Evolutionary conservation across 345 rosid genomes (phyloP), one percentile per base, ranked within the genome.

Genomic region (Linum tenue): DNA sequence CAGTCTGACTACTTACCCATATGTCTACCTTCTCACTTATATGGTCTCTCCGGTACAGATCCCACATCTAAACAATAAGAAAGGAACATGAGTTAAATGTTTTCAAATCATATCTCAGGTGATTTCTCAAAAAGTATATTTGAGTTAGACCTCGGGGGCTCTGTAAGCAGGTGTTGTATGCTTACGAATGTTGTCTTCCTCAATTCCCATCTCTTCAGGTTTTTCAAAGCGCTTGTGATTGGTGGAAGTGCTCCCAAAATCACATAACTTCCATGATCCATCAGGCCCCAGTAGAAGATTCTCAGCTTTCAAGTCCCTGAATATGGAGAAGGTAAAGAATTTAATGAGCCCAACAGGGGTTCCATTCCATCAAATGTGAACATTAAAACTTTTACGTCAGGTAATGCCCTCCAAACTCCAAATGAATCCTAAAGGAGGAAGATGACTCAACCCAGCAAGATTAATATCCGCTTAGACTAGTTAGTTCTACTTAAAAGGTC

Each of bases 131-230:
- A 67, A 62, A 66, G 31, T 65, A 70, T 22, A 70, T 64, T 63
- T 67, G 62, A 69, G 62, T 62, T 68, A 75, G 82, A 95, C 97
- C 99, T 89, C 97, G 42, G 99, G 97, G 55, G 99, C 91, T 82
- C 97, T 89, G 79, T 91, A 95, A 71, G 94, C 83, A 69, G 97
- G 99, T 35, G 99, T 95, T 37, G 97, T 95, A 78, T 89, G 72
- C 81, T 88, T 95, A 78, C 97, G 75, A 62, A 95, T 95, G 73
- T 87, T 95, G 71, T 95, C 99, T 85, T 95, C 97, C 80, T 95
- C 99, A 73, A 95, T 72, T 5, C 97, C 97, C 97, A 91, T 95
- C 76, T 95, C 99, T 79, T 87, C 97, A 43, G 96, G 91, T 76
- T 78, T 91, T 79, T 89, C 97, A 72, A 95, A 91, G 39, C 91